Evolutionary conservation across 768 basidiomycete species (phyloP).

Genomic region (Trichaptum fuscoviolaceum): DNA sequence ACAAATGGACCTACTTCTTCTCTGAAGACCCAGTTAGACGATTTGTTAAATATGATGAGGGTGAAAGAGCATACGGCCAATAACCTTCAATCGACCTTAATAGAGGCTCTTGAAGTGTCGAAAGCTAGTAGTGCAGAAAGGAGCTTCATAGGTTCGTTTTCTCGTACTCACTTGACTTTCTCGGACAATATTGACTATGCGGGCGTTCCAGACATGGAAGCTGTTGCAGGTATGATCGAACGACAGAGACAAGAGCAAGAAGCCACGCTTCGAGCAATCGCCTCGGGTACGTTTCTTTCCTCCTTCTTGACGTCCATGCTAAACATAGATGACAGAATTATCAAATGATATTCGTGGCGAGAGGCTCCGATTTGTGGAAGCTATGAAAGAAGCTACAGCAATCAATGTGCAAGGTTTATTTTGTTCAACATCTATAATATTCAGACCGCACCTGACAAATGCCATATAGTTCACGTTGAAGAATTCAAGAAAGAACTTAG

Average conservation of each 20-base stretch:
- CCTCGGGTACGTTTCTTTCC: slow-evolving; percentile 42
- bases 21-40: slow-evolving; percentile 23
- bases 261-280: slow-evolving; percentile 56
- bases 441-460: slow-evolving; percentile 7
- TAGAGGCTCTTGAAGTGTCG: slow-evolving; percentile 14
- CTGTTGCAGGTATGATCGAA: slow-evolving; percentile 56
- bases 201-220: slow-evolving; percentile 43
- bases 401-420: slow-evolving; percentile 74
- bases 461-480: slow-evolving; percentile 66
- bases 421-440: slow-evolving; percentile 11
- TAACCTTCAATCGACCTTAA: slow-evolving; percentile 27
- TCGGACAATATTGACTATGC: not conserved
- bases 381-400: slow-evolving; percentile 90
- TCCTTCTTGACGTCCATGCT: slow-evolving; percentile 4
- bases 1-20: slow-evolving; percentile 25
- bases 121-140: slow-evolving; percentile 8
- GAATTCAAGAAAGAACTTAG: slow-evolving; percentile 81
- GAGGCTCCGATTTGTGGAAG: slow-evolving; percentile 80
- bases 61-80: slow-evolving; percentile 26
- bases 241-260: slow-evolving; percentile 73
- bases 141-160: not conserved
- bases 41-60: slow-evolving; percentile 28
- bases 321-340: slow-evolving; percentile 47
- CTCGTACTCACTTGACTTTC: not conserved
- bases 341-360: slow-evolving; percentile 84